Evolutionary conservation across 495 filamentous ascomycete species (phyloP).

Genomic region (Hyaloscypha hepaticicola): DNA sequence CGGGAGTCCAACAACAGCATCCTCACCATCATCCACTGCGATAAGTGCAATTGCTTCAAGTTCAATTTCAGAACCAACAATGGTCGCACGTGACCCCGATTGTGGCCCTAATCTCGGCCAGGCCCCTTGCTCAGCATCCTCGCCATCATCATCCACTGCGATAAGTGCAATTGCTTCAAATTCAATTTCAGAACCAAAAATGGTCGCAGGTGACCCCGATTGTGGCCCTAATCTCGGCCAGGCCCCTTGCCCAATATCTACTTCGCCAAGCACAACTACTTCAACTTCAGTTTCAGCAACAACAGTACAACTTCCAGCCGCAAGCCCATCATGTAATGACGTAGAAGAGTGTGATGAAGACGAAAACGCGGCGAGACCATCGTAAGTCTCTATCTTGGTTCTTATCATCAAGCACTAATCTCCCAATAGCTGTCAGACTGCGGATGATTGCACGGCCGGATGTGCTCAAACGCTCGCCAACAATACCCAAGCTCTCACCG

Average conservation of each 20-base stretch:
- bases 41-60: too few relatives aligned
- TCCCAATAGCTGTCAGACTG: slow-evolving; percentile 4
- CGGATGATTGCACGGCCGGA: not conserved
- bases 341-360: not conserved
- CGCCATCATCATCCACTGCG: too few relatives aligned
- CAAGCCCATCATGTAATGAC: not conserved
- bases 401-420: slow-evolving; percentile 1
- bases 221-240: too few relatives aligned
- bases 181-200: too few relatives aligned
- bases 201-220: too few relatives aligned
- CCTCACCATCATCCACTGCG: too few relatives aligned
- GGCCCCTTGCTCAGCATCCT: too few relatives aligned
- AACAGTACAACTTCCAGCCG: not conserved
- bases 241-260: not conserved
- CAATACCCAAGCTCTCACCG: slow-evolving; percentile 1
- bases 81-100: too few relatives aligned
- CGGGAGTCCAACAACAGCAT: too few relatives aligned
- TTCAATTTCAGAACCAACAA: too few relatives aligned
- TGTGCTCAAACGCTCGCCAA: slow-evolving; percentile 3
- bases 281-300: not conserved
- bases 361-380: not conserved
- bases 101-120: too few relatives aligned
- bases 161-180: too few relatives aligned
- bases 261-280: not conserved
- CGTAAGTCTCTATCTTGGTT: slow-evolving; percentile 3